phyloP scores from a whole-genome alignment of 2,329 filamentous ascomycete species.

The Fusarium coffeatum region DNA sequence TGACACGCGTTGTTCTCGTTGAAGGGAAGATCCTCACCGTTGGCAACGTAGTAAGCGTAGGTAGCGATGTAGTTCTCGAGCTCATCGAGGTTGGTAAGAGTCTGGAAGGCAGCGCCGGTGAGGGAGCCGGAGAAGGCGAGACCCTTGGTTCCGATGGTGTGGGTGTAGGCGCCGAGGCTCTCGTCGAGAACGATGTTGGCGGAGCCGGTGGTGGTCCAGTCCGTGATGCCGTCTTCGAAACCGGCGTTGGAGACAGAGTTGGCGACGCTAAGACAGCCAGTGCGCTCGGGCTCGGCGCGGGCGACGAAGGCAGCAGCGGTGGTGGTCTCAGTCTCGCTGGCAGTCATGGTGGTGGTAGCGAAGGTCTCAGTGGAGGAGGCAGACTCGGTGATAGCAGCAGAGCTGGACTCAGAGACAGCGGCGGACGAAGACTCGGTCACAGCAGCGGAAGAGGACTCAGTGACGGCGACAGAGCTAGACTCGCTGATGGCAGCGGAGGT shows the following conservation, averaged over 20 bases:
- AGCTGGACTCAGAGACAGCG: not conserved
- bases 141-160: not conserved
- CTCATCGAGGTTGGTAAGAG: too few relatives aligned
- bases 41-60: constrained; percentile 13
- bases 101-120: too few relatives aligned
- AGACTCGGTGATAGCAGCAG: not conserved
- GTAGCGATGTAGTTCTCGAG: not conserved
- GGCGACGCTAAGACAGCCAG: not conserved
- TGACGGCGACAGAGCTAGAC: not conserved
- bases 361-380: not conserved
- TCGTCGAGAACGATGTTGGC: too few relatives aligned
- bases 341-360: not conserved
- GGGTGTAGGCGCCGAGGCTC: not conserved
- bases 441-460: not conserved
- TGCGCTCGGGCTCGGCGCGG: not conserved
- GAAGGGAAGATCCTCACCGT: too few relatives aligned
- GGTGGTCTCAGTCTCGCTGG: not conserved
- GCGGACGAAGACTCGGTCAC: not conserved
- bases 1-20: too few relatives aligned
- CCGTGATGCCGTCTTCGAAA: constrained; percentile 13
- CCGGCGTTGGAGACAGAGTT: constrained; percentile 3
- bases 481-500: not conserved
- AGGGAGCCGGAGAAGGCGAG: too few relatives aligned
- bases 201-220: too few relatives aligned
- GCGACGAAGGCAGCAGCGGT: not conserved